Evolutionary conservation across 805 yeast species (phyloP).

Genomic region (Jamesozyma rosinii): DNA sequence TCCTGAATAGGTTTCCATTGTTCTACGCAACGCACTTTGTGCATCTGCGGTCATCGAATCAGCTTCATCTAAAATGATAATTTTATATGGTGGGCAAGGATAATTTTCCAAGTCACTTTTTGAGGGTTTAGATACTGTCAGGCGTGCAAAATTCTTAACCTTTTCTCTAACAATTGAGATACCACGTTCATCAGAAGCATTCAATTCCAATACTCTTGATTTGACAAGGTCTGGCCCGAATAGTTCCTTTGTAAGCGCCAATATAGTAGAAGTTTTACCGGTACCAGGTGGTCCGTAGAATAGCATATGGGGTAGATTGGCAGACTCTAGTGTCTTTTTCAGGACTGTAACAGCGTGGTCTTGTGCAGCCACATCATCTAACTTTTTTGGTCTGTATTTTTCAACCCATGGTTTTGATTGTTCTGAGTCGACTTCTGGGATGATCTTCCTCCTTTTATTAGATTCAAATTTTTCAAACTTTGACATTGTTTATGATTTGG

Average conservation of each 20-base stretch:
- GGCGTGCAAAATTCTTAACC: conserved; percentile 76
- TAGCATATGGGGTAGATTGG: conserved; percentile 84
- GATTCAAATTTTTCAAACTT: conserved; percentile 20
- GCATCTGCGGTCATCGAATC: conserved; percentile 98
- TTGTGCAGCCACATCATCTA: conserved; percentile 87
- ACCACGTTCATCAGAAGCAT: conserved; percentile 89
- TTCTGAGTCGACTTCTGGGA: conserved; percentile 9
- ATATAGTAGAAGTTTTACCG: conserved; percentile 81
- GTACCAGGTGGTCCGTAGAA: conserved; percentile 94
- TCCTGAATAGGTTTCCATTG: conserved; percentile 82
- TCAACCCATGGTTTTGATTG: conserved; percentile 79
- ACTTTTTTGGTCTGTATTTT: conserved; percentile 80
- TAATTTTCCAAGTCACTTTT: conserved; percentile 58
- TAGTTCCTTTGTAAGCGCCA: conserved; percentile 71
- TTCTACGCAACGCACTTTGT: conserved; percentile 88
- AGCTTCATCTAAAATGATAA: conserved; percentile 88
- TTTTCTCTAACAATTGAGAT: conserved; percentile 80
- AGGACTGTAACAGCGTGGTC: conserved; percentile 79
- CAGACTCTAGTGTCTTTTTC: conserved; percentile 65
- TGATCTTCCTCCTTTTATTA: conserved; percentile 25
- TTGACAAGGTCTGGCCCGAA: conserved; percentile 66
- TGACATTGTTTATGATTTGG: background rate
- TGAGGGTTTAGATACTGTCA: conserved; percentile 73
- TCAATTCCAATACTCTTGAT: conserved; percentile 67
- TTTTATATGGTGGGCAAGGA: conserved; percentile 95